These are phyloP conservation scores for Osmanthus fragrans DNA, from an alignment of 257 asterid genomes.

Conservation along the genomic window DNA sequence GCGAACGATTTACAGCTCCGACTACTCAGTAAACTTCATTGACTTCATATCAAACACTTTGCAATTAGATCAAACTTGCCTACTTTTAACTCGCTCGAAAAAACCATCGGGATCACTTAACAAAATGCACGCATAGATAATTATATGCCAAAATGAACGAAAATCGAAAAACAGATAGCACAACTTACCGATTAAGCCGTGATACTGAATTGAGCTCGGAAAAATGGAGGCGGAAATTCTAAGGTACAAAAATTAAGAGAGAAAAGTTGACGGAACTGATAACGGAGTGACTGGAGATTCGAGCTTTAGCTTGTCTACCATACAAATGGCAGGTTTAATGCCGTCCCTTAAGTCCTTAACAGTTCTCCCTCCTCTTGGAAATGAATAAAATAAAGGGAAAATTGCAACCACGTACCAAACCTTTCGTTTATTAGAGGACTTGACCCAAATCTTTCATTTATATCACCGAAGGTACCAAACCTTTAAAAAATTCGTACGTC, in stretches of 20 bases:
- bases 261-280: neutral
- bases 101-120: neutral
- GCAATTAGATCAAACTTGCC: neutral
- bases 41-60: neutral
- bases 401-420: too few relatives aligned
- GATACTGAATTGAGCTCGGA: neutral
- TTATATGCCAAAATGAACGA: neutral
- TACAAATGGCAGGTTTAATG: neutral
- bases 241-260: neutral
- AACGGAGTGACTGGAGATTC: neutral
- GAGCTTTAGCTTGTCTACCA: neutral
- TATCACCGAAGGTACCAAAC: too few relatives aligned
- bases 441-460: too few relatives aligned
- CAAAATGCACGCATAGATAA: neutral
- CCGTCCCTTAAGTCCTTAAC: neutral
- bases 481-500: too few relatives aligned
- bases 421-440: too few relatives aligned
- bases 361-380: neutral
- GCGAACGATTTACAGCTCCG: neutral
- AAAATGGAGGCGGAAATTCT: neutral
- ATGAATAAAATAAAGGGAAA: neutral
- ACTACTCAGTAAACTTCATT: neutral
- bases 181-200: neutral
- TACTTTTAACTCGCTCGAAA: neutral
- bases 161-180: neutral